Evolutionary conservation across 2,329 filamentous ascomycete species (phyloP).

Genomic region (Harringtonia lauricola): DNA sequence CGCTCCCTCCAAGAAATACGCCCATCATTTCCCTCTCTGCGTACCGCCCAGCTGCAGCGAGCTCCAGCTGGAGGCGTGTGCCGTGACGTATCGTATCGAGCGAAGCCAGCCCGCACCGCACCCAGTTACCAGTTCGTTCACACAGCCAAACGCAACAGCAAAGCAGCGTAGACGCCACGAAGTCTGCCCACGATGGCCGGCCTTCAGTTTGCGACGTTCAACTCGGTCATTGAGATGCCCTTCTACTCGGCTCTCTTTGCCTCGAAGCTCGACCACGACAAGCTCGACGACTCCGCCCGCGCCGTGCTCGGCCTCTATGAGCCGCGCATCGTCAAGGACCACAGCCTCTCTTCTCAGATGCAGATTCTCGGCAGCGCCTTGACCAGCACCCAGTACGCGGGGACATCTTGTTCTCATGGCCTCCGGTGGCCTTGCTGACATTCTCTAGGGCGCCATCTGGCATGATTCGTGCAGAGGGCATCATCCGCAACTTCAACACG

Average conservation of each 20-base stretch:
- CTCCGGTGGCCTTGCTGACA: not conserved
- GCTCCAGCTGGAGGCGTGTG: no score
- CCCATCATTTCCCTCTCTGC: no score
- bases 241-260: constrained; percentile 91
- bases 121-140: no score
- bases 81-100: no score
- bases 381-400: constrained; percentile 64
- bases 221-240: constrained; percentile 86
- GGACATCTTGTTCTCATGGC: not conserved
- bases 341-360: constrained; percentile 74
- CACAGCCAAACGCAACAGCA: no score
- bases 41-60: no score
- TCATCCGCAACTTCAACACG: constrained; percentile 93
- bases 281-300: constrained; percentile 86
- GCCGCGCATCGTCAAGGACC: constrained; percentile 57
- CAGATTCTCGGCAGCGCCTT: constrained; percentile 83
- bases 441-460: constrained; percentile 39
- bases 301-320: constrained; percentile 84
- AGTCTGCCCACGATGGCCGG: constrained; percentile 33
- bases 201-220: constrained; percentile 73
- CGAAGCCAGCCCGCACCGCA: no score
- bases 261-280: constrained; percentile 93
- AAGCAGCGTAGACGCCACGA: no score
- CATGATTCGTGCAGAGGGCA: constrained; percentile 76
- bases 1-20: no score